Percentiles rank a stretch among this genome's conserved stretches.
These are phyloP conservation scores for Blastocystis sp. DNA, from an alignment of 352 stramenopile genomes.

Conservation along the genomic window DNA sequence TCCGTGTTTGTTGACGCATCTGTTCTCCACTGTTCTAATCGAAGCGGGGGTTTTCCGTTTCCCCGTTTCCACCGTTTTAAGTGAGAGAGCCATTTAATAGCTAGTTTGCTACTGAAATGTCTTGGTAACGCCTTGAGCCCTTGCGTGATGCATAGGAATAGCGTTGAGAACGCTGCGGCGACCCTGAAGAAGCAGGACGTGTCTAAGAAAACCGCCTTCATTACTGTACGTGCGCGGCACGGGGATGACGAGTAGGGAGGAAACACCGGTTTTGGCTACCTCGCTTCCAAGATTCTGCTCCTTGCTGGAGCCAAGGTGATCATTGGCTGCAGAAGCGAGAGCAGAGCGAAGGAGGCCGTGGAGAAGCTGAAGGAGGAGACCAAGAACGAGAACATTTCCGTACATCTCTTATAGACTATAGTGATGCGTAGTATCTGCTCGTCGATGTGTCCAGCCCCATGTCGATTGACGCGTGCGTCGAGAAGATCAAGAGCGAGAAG, in stretches of 20 bases:
- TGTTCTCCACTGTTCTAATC: not conserved
- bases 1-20: conserved; percentile 10
- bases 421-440: conserved; percentile 27
- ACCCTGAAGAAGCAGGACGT: not conserved
- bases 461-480: conserved; percentile 37
- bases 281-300: conserved; percentile 28
- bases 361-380: conserved; percentile 26
- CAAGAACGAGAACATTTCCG: conserved; percentile 23
- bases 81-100: not conserved
- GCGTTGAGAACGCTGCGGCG: not conserved
- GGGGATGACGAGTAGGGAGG: conserved; percentile 12
- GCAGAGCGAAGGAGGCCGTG: not conserved
- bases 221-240: not conserved
- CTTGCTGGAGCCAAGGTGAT: conserved; percentile 22
- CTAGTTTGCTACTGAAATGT: not conserved
- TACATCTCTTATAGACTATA: not conserved
- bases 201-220: not conserved
- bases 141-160: not conserved
- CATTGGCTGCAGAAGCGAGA: conserved; percentile 35
- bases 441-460: conserved; percentile 28
- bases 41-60: too few relatives aligned
- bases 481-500: conserved; percentile 5
- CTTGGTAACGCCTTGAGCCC: not conserved
- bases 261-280: conserved; percentile 60
- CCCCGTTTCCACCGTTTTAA: not conserved